Conservation (phyloP, 108 stramenopile species). For the Craspedostauros australis region DNA sequence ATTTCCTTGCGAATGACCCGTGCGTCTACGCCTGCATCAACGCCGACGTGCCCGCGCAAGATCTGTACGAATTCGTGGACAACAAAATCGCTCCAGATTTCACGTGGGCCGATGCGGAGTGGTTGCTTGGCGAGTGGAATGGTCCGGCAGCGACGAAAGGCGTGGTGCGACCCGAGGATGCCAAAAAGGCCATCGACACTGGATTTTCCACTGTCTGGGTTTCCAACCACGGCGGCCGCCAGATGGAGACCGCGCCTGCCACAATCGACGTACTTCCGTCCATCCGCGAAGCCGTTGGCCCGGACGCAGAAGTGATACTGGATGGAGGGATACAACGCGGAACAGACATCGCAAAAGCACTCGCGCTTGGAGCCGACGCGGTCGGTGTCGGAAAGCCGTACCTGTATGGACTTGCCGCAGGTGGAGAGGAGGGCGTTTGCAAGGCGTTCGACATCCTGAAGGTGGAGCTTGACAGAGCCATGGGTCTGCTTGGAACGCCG, state of each 20-base stretch:
- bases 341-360: slow-evolving; percentile 86
- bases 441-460: slow-evolving; percentile 67
- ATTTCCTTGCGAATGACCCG: slow-evolving; percentile 62
- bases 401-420: slow-evolving; percentile 83
- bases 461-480: slow-evolving; percentile 65
- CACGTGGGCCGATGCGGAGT: slow-evolving; percentile 90
- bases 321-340: slow-evolving; percentile 92
- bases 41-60: slow-evolving; percentile 66
- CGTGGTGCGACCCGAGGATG: slow-evolving; percentile 87
- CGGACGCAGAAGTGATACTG: slow-evolving; percentile 77
- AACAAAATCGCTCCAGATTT: slow-evolving; percentile 81
- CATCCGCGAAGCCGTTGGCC: slow-evolving; percentile 75
- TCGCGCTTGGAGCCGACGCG: slow-evolving; percentile 84
- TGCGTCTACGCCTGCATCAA: slow-evolving; percentile 72
- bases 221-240: slow-evolving; percentile 92
- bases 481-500: slow-evolving; percentile 68
- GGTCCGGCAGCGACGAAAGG: slow-evolving; percentile 83
- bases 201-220: slow-evolving; percentile 92
- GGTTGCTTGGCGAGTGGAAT: slow-evolving; percentile 82
- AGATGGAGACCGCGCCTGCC: slow-evolving; percentile 86
- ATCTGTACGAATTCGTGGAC: slow-evolving; percentile 78
- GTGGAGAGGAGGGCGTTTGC: slow-evolving; percentile 63
- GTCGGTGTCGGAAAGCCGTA: slow-evolving; percentile 90
- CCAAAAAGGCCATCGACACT: slow-evolving; percentile 55
- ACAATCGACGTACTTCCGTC: slow-evolving; percentile 87